Evolutionary conservation across 2,329 filamentous ascomycete species (phyloP).

Genomic region (Camptophora hylomeconis): DNA sequence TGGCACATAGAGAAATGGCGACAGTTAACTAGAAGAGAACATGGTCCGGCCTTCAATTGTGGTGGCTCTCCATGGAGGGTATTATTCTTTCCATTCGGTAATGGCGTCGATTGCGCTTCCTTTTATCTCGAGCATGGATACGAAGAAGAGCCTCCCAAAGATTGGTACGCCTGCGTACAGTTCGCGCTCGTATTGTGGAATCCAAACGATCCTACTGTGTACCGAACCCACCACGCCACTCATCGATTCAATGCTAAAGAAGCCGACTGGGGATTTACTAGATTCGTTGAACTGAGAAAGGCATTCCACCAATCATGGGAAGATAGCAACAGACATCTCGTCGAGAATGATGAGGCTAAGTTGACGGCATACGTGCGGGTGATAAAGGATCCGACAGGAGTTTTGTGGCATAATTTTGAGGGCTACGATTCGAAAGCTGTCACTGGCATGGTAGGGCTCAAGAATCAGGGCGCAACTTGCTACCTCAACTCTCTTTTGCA

Average conservation of each 20-base stretch:
- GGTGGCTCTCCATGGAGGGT: constrained; percentile 88
- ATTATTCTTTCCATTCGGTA: constrained; percentile 88
- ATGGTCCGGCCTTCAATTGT: constrained; percentile 77
- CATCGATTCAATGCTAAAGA: constrained; percentile 95
- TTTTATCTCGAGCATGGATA: constrained; percentile 91
- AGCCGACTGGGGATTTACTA: constrained; percentile 97
- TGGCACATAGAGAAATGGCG: constrained; percentile 86
- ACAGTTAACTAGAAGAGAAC: constrained; percentile 61
- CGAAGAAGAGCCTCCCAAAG: constrained; percentile 62
- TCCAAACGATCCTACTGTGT: constrained; percentile 77
- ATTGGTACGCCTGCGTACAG: constrained; percentile 94
- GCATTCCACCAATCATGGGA: constrained; percentile 74
- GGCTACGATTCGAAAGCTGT: constrained; percentile 97
- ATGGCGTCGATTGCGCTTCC: constrained; percentile 84
- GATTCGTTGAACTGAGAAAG: constrained; percentile 76
- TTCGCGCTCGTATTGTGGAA: constrained; percentile 94
- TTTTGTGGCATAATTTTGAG: constrained; percentile 33
- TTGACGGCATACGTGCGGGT: constrained; percentile 36
- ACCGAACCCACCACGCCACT: constrained; percentile 64
- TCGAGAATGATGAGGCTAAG: constrained; percentile 34
- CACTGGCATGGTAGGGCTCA: constrained; percentile 89
- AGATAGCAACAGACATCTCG: constrained; percentile 43
- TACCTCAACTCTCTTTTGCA: constrained; percentile 77
- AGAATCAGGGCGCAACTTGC: constrained; percentile 90
- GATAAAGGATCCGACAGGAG: constrained; percentile 36